Conservation (phyloP, 116 monocot species). For the Posidonia oceanica region DNA sequence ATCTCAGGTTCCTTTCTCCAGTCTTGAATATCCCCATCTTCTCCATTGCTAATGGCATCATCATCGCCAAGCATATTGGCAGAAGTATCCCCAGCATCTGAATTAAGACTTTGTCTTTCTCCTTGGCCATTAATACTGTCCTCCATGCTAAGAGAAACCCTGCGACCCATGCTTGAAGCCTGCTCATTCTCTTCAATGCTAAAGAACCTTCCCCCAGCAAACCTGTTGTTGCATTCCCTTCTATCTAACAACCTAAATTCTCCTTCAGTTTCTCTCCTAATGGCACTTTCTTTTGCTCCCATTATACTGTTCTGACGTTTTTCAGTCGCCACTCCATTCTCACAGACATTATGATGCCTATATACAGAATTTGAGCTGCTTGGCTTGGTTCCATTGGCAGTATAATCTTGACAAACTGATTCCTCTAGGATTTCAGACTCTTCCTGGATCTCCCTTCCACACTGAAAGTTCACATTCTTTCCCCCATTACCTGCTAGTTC, state of each 20-base stretch:
- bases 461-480: not conserved
- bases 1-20: conserved; percentile 87
- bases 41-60: conserved; percentile 24
- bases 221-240: conserved; percentile 25
- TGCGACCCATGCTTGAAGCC: conserved; percentile 31
- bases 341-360: not conserved
- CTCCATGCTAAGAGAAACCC: conserved; percentile 43
- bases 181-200: conserved; percentile 43
- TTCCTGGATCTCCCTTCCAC: conserved; percentile 3
- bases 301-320: conserved; percentile 11
- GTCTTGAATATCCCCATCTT: conserved; percentile 47
- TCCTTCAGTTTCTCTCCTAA: conserved; percentile 36
- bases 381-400: conserved; percentile 3
- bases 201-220: conserved; percentile 25
- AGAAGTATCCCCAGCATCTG: conserved; percentile 36
- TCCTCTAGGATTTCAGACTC: conserved; percentile 16
- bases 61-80: conserved; percentile 20
- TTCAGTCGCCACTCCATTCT: conserved; percentile 1
- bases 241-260: conserved; percentile 37
- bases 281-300: conserved; percentile 15
- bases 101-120: conserved; percentile 17
- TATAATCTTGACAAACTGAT: not conserved
- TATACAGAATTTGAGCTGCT: not conserved
- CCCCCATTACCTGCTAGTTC: conserved; percentile 2
- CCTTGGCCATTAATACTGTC: conserved; percentile 15